These are phyloP conservation scores for Globisporangium yorkense DNA, from an alignment of 352 stramenopile species.

Conservation along the genomic window DNA sequence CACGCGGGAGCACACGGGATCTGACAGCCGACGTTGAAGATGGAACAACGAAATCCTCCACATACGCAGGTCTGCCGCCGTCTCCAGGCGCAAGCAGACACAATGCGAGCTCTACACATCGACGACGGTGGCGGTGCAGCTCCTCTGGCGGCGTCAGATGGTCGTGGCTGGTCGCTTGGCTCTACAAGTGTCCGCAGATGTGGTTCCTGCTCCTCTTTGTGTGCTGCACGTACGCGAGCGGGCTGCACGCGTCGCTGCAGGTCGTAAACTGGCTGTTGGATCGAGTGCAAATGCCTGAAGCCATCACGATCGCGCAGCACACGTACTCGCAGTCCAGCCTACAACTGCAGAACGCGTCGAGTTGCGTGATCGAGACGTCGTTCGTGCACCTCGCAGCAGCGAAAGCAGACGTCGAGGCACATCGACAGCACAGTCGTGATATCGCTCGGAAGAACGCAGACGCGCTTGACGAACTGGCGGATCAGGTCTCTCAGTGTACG, in stretches of 20 bases:
- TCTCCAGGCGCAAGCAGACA: not conserved
- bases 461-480: slow-evolving; percentile 8
- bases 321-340: slow-evolving; percentile 26
- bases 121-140: not conserved
- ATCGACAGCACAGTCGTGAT: not conserved
- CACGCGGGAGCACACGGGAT: not conserved
- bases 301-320: slow-evolving; percentile 22
- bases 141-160: not conserved
- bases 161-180: slow-evolving; percentile 10
- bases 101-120: not conserved
- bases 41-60: not conserved
- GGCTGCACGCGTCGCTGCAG: slow-evolving; percentile 34
- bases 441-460: slow-evolving; percentile 1
- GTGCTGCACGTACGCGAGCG: slow-evolving; percentile 29
- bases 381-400: not conserved
- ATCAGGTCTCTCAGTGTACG: slow-evolving; percentile 7
- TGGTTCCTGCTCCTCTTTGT: slow-evolving; percentile 52
- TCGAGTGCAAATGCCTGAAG: slow-evolving; percentile 18
- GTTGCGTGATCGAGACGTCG: slow-evolving; percentile 23
- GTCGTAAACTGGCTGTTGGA: slow-evolving; percentile 27
- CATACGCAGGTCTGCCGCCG: not conserved
- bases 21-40: not conserved
- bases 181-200: slow-evolving; percentile 40
- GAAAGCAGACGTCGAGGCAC: not conserved
- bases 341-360: slow-evolving; percentile 22